Evolutionary conservation across 352 stramenopile species (phyloP).

Genomic region (Phytophthora multivora): DNA sequence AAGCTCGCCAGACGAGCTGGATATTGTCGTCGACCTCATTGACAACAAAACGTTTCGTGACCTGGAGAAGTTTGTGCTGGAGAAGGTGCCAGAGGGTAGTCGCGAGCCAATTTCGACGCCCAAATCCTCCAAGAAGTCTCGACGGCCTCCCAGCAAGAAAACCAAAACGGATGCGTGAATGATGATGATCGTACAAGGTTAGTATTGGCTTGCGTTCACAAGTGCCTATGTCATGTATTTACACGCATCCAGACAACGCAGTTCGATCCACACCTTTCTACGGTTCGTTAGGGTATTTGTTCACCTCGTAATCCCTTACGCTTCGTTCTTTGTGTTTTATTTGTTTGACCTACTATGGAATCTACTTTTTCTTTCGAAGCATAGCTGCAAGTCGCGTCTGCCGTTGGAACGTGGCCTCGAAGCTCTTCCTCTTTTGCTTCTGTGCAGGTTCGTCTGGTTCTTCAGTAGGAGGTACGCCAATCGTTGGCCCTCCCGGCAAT

Average conservation of each 20-base stretch:
- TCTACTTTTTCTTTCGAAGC: constrained; percentile 53
- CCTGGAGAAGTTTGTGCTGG: constrained; percentile 78
- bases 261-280: constrained; percentile 6
- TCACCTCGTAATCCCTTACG: constrained; percentile 15
- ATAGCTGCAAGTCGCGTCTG: constrained; percentile 58
- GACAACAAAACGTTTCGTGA: constrained; percentile 90
- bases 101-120: constrained; percentile 65
- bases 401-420: constrained; percentile 50
- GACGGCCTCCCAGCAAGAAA: constrained; percentile 66
- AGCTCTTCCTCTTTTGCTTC: constrained; percentile 49
- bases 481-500: constrained; percentile 10
- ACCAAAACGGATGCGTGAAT: constrained; percentile 57
- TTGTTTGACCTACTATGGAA: neutral
- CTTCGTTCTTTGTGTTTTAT: constrained; percentile 3
- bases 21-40: constrained; percentile 89
- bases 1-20: constrained; percentile 86
- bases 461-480: constrained; percentile 3
- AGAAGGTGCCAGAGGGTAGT: constrained; percentile 73
- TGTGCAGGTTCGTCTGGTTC: constrained; percentile 19
- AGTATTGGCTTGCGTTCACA: constrained; percentile 9
- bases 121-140: constrained; percentile 62
- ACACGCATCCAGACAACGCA: constrained; percentile 24
- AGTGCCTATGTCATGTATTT: constrained; percentile 21
- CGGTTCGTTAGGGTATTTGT: constrained; percentile 19
- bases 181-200: constrained; percentile 9